Evolutionary conservation across 2,329 filamentous ascomycete species (phyloP).

Genomic region (Gaeumannomyces sp.): DNA sequence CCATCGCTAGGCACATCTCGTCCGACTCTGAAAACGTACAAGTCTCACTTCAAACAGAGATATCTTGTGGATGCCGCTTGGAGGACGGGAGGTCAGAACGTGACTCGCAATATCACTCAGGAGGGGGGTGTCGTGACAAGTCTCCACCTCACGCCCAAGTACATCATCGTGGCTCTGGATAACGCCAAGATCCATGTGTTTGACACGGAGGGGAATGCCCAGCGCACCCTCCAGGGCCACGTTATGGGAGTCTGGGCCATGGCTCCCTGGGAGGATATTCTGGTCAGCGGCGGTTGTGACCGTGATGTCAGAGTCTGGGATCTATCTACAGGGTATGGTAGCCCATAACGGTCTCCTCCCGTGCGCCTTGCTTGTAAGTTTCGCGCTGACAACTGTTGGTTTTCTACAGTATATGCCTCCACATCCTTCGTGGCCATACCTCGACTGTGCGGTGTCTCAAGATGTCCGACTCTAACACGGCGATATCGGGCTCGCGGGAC

Average conservation of each 20-base stretch:
- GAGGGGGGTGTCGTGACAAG: constrained; percentile 97
- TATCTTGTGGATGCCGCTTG: constrained; percentile 97
- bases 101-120: constrained; percentile 83
- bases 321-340: constrained; percentile 75
- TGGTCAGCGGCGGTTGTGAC: constrained; percentile 95
- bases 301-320: constrained; percentile 97
- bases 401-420: constrained; percentile 57
- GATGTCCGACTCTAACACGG: constrained; percentile 91
- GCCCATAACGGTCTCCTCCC: not conserved
- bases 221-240: constrained; percentile 87
- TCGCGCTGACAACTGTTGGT: constrained; percentile 15
- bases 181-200: constrained; percentile 99
- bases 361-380: not conserved
- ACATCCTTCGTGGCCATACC: constrained; percentile 87
- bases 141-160: constrained; percentile 86
- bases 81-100: constrained; percentile 82
- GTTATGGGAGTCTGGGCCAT: constrained; percentile 99
- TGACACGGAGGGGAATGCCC: constrained; percentile 79
- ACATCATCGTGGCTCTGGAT: constrained; percentile 95
- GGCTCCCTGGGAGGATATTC: constrained; percentile 93
- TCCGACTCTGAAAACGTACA: constrained; percentile 74
- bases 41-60: constrained; percentile 94
- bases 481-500: constrained; percentile 93
- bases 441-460: constrained; percentile 95
- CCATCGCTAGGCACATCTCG: constrained; percentile 34